Percentiles rank a stretch among this genome's conserved stretches.
These are phyloP conservation scores for Apostasia ramifera DNA, from an alignment of 106 monocot species.

Conservation along the genomic window DNA sequence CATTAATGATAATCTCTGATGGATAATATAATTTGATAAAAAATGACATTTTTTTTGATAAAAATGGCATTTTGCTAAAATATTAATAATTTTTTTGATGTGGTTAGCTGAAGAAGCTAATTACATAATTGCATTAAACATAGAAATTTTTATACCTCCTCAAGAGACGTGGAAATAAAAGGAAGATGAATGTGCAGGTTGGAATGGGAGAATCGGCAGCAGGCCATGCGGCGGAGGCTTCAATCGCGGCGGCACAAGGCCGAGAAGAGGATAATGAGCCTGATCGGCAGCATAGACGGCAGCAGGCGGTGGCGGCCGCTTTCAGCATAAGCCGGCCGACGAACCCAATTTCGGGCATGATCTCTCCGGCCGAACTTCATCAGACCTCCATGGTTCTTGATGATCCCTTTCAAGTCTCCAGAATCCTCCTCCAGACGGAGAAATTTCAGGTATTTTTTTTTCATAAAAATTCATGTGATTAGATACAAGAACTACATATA, in stretches of 20 bases:
- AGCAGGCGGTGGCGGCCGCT: constrained; percentile 10
- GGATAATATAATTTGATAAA: too few relatives aligned
- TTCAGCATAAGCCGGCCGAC: constrained; percentile 43
- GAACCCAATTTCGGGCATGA: constrained; percentile 41
- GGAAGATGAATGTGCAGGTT: constrained; percentile 15
- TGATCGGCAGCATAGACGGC: constrained; percentile 15
- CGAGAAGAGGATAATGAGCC: constrained; percentile 23
- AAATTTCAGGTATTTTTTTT: constrained; percentile 23
- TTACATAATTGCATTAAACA: too few relatives aligned
- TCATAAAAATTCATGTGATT: neutral
- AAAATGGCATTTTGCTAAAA: too few relatives aligned
- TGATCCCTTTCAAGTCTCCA: constrained; percentile 38
- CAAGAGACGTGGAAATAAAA: too few relatives aligned
- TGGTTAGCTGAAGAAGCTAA: too few relatives aligned
- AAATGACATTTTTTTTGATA: too few relatives aligned
- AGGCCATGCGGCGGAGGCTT: constrained; percentile 3
- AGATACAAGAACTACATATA: neutral
- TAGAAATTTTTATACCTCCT: too few relatives aligned
- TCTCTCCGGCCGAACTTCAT: constrained; percentile 30
- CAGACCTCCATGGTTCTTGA: constrained; percentile 36
- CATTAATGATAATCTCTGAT: too few relatives aligned
- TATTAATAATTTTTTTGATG: too few relatives aligned
- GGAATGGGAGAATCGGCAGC: constrained; percentile 32
- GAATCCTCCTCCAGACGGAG: constrained; percentile 36
- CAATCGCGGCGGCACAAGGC: neutral